A percentile compares a stretch with the other conserved stretches of the same genome.
phyloP scores from a whole-genome alignment of 768 basidiomycete species.

The Macrolepiota fuliginosa region DNA sequence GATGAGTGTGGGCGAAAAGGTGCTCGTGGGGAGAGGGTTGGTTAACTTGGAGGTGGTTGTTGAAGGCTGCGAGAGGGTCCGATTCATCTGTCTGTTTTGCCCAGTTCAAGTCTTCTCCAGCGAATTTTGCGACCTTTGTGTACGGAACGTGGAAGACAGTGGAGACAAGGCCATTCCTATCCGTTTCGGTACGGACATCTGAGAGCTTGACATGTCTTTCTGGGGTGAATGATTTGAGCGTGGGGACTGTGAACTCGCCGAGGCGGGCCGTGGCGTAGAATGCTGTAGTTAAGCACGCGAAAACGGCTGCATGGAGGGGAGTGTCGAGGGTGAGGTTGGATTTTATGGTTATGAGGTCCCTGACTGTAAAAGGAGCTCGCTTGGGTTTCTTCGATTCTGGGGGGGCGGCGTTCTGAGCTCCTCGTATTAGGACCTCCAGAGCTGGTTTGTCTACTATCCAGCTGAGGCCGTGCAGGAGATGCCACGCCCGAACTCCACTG shows the following conservation, averaged over 20 bases:
- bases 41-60: slow-evolving; percentile 25
- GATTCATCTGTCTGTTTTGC: slow-evolving; percentile 15
- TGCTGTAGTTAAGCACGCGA: slow-evolving; percentile 31
- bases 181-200: slow-evolving; percentile 16
- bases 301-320: slow-evolving; percentile 33
- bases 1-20: slow-evolving; percentile 11
- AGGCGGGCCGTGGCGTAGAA: slow-evolving; percentile 33
- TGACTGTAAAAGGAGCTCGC: slow-evolving; percentile 26
- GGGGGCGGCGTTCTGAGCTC: slow-evolving; percentile 28
- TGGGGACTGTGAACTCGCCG: slow-evolving; percentile 37
- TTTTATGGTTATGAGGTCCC: slow-evolving; percentile 19
- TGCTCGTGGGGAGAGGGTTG: slow-evolving; percentile 14
- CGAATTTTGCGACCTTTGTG: slow-evolving; percentile 21
- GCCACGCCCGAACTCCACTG: slow-evolving; percentile 41
- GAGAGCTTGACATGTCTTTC: slow-evolving; percentile 24
- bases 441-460: slow-evolving; percentile 27
- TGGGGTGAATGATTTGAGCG: slow-evolving; percentile 27
- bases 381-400: slow-evolving; percentile 25
- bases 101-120: slow-evolving; percentile 8
- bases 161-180: slow-evolving; percentile 22
- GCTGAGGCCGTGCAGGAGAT: slow-evolving; percentile 34
- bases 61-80: slow-evolving; percentile 19
- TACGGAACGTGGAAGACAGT: slow-evolving; percentile 26
- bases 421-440: slow-evolving; percentile 27
- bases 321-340: slow-evolving; percentile 20